Percentiles rank a stretch among this genome's conserved stretches.
Conservation (phyloP, 495 filamentous ascomycete genomes). For the Cercophora sp. region DNA sequence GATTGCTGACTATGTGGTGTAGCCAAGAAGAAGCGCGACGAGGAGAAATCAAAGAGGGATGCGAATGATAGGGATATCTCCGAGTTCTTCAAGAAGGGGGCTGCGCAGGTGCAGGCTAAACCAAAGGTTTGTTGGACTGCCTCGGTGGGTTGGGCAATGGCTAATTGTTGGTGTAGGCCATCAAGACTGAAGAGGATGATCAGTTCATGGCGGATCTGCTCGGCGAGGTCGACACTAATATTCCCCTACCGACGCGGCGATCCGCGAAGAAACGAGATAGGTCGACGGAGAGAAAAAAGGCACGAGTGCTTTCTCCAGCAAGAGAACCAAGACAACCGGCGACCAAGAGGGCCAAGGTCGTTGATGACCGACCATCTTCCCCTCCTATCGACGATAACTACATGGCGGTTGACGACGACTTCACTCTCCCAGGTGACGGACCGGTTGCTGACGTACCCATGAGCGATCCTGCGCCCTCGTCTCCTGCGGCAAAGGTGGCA, state of each 20-base stretch:
- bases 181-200: conserved; percentile 77
- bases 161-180: conserved; percentile 27
- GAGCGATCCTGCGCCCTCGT: conserved; percentile 83
- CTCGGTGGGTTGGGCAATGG: not conserved
- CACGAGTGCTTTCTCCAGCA: conserved; percentile 74
- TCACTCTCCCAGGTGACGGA: conserved; percentile 54
- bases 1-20: conserved; percentile 7
- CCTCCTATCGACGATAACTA: conserved; percentile 39
- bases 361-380: conserved; percentile 40
- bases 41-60: conserved; percentile 80
- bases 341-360: conserved; percentile 49
- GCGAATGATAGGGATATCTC: conserved; percentile 86
- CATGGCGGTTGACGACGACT: conserved; percentile 58
- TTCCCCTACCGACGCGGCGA: conserved; percentile 53
- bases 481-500: conserved; percentile 75
- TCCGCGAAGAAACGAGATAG: conserved; percentile 59
- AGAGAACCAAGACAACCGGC: conserved; percentile 39
- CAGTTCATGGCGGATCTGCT: conserved; percentile 81
- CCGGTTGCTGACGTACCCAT: conserved; percentile 51
- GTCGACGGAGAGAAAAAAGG: conserved; percentile 69
- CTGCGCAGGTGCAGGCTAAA: conserved; percentile 62
- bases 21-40: conserved; percentile 86
- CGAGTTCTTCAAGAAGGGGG: conserved; percentile 84
- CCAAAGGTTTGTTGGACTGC: conserved; percentile 61
- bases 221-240: conserved; percentile 82